Percentiles rank a stretch among this genome's conserved stretches.
These are phyloP conservation scores for Penstemon eatonii DNA, from an alignment of 257 asterid species.

Conservation along the genomic window DNA sequence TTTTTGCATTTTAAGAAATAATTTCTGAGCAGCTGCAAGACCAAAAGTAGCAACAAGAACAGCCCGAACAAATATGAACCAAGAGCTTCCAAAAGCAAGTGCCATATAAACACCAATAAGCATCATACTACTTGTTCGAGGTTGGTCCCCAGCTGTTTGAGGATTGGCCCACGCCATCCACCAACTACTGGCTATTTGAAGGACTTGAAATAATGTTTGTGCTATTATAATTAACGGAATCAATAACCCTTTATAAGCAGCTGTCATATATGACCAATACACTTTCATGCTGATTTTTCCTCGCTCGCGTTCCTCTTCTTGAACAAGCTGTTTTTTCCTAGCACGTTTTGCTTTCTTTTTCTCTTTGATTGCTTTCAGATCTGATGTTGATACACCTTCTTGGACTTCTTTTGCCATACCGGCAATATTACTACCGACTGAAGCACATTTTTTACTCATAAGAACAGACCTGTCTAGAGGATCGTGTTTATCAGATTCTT, in stretches of 20 bases:
- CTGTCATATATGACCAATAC: slow-evolving; percentile 85
- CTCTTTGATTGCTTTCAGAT: slow-evolving; percentile 75
- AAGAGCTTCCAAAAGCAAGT: slow-evolving; percentile 97
- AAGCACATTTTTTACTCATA: slow-evolving; percentile 54
- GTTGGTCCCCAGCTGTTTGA: slow-evolving; percentile 76
- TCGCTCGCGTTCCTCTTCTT: slow-evolving; percentile 96
- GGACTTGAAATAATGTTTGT: slow-evolving; percentile 89
- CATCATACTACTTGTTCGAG: slow-evolving; percentile 68
- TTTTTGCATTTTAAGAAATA: slow-evolving; percentile 78
- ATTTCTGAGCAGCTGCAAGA: slow-evolving; percentile 90
- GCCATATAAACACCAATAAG: slow-evolving; percentile 92
- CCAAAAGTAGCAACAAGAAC: slow-evolving; percentile 97
- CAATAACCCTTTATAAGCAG: slow-evolving; percentile 91
- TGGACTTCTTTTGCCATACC: slow-evolving; percentile 58
- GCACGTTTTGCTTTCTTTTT: slow-evolving; percentile 88
- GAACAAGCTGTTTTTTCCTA: slow-evolving; percentile 91
- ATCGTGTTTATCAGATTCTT: slow-evolving; percentile 58
- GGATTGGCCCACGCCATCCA: slow-evolving; percentile 99
- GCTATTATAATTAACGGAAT: slow-evolving; percentile 87
- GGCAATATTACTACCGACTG: slow-evolving; percentile 53
- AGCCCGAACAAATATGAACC: slow-evolving; percentile 88
- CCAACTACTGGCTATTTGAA: slow-evolving; percentile 98
- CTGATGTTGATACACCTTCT: slow-evolving; percentile 69
- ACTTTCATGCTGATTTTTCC: slow-evolving; percentile 99
- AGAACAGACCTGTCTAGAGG: slow-evolving; percentile 52